Conservation (phyloP, 2,329 filamentous ascomycete species). For the Trichoderma polysporum region DNA sequence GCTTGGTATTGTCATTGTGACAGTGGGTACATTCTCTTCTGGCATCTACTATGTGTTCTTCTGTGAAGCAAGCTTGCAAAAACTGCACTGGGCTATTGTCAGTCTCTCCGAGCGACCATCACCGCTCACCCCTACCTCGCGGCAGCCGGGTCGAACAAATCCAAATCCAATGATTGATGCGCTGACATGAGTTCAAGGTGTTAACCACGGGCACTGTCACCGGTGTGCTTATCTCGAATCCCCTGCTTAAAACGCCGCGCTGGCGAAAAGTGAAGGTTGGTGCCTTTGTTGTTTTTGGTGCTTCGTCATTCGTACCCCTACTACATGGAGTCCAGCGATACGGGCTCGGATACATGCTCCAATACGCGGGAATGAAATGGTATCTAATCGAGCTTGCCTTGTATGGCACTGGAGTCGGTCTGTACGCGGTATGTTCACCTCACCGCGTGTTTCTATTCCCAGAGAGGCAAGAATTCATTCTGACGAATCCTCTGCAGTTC, state of each 20-base stretch:
- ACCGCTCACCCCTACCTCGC: not conserved
- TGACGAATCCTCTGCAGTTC: not conserved
- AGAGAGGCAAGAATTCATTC: not conserved
- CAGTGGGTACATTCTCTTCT: slow-evolving; percentile 5
- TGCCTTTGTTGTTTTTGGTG: slow-evolving; percentile 10
- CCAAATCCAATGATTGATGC: not conserved
- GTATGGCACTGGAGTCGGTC: not conserved
- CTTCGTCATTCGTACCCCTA: slow-evolving; percentile 5
- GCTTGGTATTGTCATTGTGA: slow-evolving; percentile 6
- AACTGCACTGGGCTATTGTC: slow-evolving; percentile 4
- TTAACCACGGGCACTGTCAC: not conserved
- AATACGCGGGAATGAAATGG: slow-evolving; percentile 10
- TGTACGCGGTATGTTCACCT: not conserved
- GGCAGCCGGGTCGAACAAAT: not conserved
- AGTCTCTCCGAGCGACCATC: not conserved
- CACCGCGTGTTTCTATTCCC: not conserved
- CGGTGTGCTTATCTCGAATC: not conserved
- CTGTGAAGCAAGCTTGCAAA: slow-evolving; percentile 2
- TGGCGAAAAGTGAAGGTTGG: slow-evolving; percentile 10
- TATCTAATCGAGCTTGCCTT: slow-evolving; percentile 1
- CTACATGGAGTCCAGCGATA: slow-evolving; percentile 8
- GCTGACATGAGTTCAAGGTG: not conserved
- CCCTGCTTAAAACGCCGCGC: not conserved
- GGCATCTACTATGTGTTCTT: slow-evolving; percentile 12
- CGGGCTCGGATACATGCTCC: slow-evolving; percentile 8